phyloP scores from a whole-genome alignment of 345 rosid genomes.

The Sisymbrium irio region DNA sequence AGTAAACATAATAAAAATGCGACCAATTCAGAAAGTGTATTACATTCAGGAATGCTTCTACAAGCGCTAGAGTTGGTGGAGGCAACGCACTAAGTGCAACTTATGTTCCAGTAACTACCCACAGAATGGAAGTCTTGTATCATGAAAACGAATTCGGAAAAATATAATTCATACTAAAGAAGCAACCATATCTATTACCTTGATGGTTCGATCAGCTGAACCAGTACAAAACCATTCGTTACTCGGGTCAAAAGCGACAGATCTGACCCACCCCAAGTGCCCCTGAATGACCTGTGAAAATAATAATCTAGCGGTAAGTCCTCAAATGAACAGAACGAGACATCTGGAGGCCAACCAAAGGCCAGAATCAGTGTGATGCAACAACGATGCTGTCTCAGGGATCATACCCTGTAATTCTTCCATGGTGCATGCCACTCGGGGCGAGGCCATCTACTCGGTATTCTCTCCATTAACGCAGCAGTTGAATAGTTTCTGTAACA shows the following conservation, averaged over 20 bases:
- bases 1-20: constrained; percentile 16
- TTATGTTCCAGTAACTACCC: background rate
- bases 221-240: constrained; percentile 98
- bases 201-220: constrained; percentile 96
- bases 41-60: constrained; percentile 8
- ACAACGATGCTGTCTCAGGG: background rate
- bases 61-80: background rate
- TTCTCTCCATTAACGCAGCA: constrained; percentile 90
- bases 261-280: constrained; percentile 99
- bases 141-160: background rate
- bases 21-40: background rate
- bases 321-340: constrained; percentile 1
- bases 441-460: constrained; percentile 98
- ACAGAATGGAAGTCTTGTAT: background rate
- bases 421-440: constrained; percentile 98
- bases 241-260: constrained; percentile 95
- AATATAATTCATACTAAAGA: background rate
- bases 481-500: constrained; percentile 66
- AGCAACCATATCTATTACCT: constrained; percentile 44
- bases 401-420: constrained; percentile 94
- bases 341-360: background rate
- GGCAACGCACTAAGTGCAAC: background rate
- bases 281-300: constrained; percentile 61
- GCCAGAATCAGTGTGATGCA: background rate
- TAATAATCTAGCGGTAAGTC: constrained; percentile 24